Base-by-base conservation (phyloP, 306 rosid genomes). In the Glycine soja region DNA sequence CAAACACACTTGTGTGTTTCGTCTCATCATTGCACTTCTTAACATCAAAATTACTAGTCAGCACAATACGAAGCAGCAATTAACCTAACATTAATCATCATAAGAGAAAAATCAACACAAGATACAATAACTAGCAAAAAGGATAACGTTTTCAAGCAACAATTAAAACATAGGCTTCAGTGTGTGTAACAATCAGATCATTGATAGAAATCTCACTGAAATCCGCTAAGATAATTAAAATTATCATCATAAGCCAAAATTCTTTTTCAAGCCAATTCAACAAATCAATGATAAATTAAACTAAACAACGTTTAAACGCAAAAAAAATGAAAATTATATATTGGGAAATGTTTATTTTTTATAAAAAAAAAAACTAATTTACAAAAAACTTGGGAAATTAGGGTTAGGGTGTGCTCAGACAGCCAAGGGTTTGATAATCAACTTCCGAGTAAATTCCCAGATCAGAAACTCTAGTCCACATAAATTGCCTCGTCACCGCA, bases 391-490 rank as follows among this genome's bases (percentile, higher is more conserved):
- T 58, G 52, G 10, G 3, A 6, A 50, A 13, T 12, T 71, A 0
- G 5, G 36, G 52, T 58, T n/a, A n/a, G 30, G 30, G 94, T 24
- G 30, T 88, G 98, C 99, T 93, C 97, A 88, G 98, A 95, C 97
- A 95, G 97, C 98, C 99, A 93, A 93, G 96, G 97, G 98, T 84
- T 86, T 87, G 32, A 16, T 81, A 93, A 89, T 91, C 98, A 93
- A 54, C 38, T 93, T 62, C 88, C 47, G 90, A 74, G 92, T 30
- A 43, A 53, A 65, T 19, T 18, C 90, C 95, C 93, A 86, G 82
- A 93, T 95, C 97, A 93, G 95, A 95, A 88, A 95, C 97, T 95
- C 94, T 90, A 93, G 95, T 91, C 97, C 97, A 91, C 82, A 69
- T 62, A 85, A 24, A 78, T 81, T 18, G 90, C 51, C 16, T 93